Conservation (phyloP, 768 basidiomycete genomes). For the Phlebiopsis flavidoalba region DNA sequence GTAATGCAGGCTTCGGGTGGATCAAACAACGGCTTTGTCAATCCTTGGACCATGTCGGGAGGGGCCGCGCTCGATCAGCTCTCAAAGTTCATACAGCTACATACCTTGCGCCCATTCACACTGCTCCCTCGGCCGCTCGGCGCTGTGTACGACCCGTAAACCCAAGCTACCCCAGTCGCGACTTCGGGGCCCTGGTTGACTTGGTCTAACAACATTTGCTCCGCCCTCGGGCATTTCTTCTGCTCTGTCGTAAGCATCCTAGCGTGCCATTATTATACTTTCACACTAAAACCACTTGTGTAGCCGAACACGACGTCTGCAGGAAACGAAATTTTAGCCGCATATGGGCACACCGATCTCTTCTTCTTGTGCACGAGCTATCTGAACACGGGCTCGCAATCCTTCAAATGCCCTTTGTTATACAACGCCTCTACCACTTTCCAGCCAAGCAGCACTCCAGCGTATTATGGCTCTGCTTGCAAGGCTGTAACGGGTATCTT, state of each 20-base stretch:
- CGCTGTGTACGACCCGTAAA: neutral
- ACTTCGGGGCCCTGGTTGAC: conserved; percentile 2
- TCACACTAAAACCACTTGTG: neutral
- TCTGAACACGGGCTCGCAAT: neutral
- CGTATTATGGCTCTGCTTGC: conserved; percentile 9
- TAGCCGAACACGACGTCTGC: neutral
- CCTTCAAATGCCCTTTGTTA: neutral
- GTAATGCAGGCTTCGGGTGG: neutral
- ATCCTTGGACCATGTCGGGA: neutral
- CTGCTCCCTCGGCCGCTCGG: too few species aligned
- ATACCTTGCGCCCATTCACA: conserved; percentile 1
- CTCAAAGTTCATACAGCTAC: neutral
- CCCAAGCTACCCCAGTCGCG: neutral
- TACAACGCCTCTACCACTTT: conserved; percentile 7
- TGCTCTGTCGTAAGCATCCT: neutral
- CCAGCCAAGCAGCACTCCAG: neutral
- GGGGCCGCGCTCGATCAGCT: neutral
- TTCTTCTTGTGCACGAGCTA: conserved; percentile 7
- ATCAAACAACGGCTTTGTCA: neutral
- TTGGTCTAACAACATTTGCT: conserved; percentile 2
- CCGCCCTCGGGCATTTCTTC: neutral
- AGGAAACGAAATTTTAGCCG: conserved; percentile 1
- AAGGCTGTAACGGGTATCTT: neutral
- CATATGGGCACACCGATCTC: conserved; percentile 5
- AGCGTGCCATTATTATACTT: neutral